Evolutionary conservation across 805 yeast species (phyloP).

Genomic region (Citeromyces matritensis): DNA sequence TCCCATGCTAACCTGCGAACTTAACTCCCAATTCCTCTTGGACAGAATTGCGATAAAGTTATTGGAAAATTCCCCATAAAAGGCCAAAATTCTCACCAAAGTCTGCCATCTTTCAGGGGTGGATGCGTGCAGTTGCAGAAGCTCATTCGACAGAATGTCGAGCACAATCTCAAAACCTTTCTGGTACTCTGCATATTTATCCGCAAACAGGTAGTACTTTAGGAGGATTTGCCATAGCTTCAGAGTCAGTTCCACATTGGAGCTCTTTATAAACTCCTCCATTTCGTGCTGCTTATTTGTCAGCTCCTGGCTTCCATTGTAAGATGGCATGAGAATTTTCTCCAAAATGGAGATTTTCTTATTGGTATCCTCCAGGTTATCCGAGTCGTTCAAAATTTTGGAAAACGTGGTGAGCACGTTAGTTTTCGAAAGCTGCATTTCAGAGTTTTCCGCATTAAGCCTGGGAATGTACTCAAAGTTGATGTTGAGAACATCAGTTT

Average conservation of each 20-base stretch:
- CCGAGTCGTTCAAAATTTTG: slow-evolving; percentile 21
- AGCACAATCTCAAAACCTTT: slow-evolving; percentile 38
- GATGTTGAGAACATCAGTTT: slow-evolving; percentile 27
- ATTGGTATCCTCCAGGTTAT: slow-evolving; percentile 10
- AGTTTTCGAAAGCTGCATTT: slow-evolving; percentile 53
- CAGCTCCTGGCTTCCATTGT: neutral
- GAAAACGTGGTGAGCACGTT: slow-evolving; percentile 57
- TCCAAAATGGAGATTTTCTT: slow-evolving; percentile 24
- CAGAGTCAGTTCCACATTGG: slow-evolving; percentile 53
- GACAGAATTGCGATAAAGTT: slow-evolving; percentile 16
- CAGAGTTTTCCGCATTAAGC: slow-evolving; percentile 31
- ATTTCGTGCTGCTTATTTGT: slow-evolving; percentile 32
- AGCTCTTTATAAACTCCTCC: slow-evolving; percentile 38
- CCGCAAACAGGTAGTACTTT: slow-evolving; percentile 27
- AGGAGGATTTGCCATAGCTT: slow-evolving; percentile 67
- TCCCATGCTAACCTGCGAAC: slow-evolving; percentile 1
- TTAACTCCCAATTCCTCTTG: slow-evolving; percentile 17
- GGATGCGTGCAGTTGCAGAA: slow-evolving; percentile 10
- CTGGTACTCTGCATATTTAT: slow-evolving; percentile 19
- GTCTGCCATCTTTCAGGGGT: slow-evolving; percentile 20
- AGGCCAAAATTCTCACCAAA: slow-evolving; percentile 34
- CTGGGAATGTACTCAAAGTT: slow-evolving; percentile 49
- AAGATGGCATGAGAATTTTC: slow-evolving; percentile 20
- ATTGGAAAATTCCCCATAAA: slow-evolving; percentile 33
- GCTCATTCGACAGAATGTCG: slow-evolving; percentile 22